phyloP scores from a whole-genome alignment of 73 alveolate species.

The Paramecium biaurelia region DNA sequence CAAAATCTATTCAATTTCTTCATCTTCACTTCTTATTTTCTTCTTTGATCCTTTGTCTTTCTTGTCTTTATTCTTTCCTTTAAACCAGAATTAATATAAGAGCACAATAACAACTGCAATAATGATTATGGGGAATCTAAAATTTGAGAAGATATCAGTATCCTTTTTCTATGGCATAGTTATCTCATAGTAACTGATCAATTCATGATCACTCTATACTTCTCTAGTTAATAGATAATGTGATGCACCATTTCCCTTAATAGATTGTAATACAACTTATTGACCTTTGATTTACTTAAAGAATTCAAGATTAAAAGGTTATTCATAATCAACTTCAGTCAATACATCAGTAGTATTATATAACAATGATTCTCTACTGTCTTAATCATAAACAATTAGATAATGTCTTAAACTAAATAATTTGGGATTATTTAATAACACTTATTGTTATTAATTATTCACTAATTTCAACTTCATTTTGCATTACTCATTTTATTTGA shows the following conservation, averaged over 20 bases:
- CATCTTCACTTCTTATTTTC: not conserved
- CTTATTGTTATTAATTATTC: not conserved
- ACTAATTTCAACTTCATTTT: not conserved
- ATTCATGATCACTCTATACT: not conserved
- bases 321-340: conserved; percentile 14
- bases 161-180: conserved; percentile 40
- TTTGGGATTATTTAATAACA: not conserved
- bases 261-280: not conserved
- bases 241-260: conserved; percentile 29
- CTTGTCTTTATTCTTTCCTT: not conserved
- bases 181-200: not conserved
- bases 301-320: not conserved
- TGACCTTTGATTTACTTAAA: not conserved
- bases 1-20: not conserved
- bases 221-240: not conserved
- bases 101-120: not conserved
- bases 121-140: not conserved
- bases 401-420: conserved; percentile 7
- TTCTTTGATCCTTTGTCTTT: not conserved
- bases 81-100: conserved; percentile 30
- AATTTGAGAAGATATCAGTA: not conserved
- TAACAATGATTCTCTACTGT: not conserved
- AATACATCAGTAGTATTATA: conserved; percentile 20
- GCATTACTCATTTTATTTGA: conserved; percentile 34
- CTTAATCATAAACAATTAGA: not conserved